Base-by-base conservation (phyloP, 805 yeast genomes). In the Dipodascopsis uninucleata region DNA sequence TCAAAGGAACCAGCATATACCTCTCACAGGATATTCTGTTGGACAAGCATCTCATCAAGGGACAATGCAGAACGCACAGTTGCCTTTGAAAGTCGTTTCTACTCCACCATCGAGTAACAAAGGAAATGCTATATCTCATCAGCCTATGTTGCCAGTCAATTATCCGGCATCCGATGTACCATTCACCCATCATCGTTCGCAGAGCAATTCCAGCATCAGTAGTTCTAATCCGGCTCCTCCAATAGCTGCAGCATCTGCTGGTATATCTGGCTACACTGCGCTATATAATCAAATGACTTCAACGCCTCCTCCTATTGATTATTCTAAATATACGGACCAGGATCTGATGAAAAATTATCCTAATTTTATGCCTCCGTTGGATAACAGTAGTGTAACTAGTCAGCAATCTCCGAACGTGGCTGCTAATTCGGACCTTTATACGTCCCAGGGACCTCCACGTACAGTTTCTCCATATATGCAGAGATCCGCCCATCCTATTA, bases 381-480 rank as follows among this genome's bases (percentile, higher is more conserved):
- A 29, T 37, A n/a, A n/a, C n/a, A n/a, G n/a, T n/a, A n/a, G n/a
- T n/a, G n/a, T n/a, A n/a, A n/a, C n/a, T n/a, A n/a, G n/a, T n/a
- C n/a, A n/a, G n/a, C n/a, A n/a, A n/a, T n/a, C n/a, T n/a, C 33
- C 52, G 2, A 31, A 42, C 26, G 37, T 36, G 4, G 36, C 46
- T 6, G 12, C 35, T 3, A n/a, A n/a, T 2, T 28, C 32, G 37
- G 9, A 9, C 33, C 33, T 29, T 9, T 20, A 9, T 20, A 29
- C 16, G 33, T 9, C 16, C 33, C 33, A 6, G 20, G 20, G 33
- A 16, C 33, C 16, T 29, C 5, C 6, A 16, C 33, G 8, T 17
- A 8, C 17, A 29, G 33, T 9, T 20, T 9, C 31, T 17, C 16
- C 29, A 28, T 25, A 12, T 32, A 14, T n/a, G n/a, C 33, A 20